These are phyloP conservation scores for Ganoderma sp. DNA, from an alignment of 1,284 basidiomycete species.

Conservation along the genomic window DNA sequence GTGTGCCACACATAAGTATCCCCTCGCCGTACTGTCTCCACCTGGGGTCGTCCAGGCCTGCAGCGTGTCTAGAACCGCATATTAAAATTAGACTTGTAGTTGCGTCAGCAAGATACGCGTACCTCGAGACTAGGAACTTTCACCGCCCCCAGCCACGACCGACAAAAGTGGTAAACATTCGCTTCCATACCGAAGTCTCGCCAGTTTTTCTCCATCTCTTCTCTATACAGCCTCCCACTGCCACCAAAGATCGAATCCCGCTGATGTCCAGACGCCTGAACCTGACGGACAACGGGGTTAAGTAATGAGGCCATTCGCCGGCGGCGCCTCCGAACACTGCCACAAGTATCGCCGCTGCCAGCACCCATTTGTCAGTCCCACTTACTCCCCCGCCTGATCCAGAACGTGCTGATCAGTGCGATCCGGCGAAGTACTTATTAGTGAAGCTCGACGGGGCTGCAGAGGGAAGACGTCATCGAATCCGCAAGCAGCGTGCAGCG, in stretches of 20 bases:
- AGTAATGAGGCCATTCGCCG: neutral
- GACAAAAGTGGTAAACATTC: neutral
- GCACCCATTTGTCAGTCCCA: too few species aligned
- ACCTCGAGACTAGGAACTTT: neutral
- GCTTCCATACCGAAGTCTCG: neutral
- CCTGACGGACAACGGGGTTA: slow-evolving; percentile 1
- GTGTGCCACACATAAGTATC: neutral
- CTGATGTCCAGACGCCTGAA: neutral
- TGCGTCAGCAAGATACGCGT: neutral
- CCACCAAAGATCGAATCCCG: neutral
- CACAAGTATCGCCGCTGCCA: neutral
- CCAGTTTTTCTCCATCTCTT: neutral
- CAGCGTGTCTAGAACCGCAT: neutral
- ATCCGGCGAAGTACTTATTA: too few species aligned
- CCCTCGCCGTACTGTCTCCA: neutral
- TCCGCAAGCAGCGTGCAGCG: too few species aligned
- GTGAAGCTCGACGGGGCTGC: too few species aligned
- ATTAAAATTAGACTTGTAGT: neutral
- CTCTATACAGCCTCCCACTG: neutral
- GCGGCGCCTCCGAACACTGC: neutral
- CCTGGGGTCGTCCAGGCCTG: neutral
- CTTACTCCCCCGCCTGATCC: too few species aligned
- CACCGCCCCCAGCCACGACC: neutral
- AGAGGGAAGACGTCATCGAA: too few species aligned
- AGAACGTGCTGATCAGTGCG: too few species aligned